These are phyloP conservation scores for Geosmithia flava DNA, from an alignment of 2,329 filamentous ascomycete species.

Conservation along the genomic window DNA sequence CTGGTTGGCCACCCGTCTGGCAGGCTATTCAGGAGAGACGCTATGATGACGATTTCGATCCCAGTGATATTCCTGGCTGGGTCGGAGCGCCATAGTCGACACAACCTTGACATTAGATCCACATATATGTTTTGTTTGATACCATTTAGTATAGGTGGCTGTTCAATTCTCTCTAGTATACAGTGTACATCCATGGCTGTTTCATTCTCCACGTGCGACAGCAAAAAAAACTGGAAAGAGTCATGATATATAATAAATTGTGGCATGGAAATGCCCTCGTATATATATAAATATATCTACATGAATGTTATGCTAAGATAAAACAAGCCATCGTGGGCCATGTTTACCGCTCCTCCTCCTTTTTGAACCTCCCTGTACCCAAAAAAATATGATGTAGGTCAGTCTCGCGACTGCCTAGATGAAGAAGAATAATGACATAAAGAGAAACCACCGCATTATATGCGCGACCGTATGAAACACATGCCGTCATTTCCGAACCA, in stretches of 20 bases:
- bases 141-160: not conserved
- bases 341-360: not conserved
- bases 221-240: too few species aligned
- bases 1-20: conserved; percentile 68
- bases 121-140: conserved; percentile 5
- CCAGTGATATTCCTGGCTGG: conserved; percentile 66
- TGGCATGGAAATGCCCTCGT: not conserved
- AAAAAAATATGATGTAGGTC: not conserved
- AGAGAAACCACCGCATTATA: not conserved
- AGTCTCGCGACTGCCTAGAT: not conserved
- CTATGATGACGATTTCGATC: conserved; percentile 43
- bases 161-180: too few species aligned
- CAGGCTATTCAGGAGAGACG: conserved; percentile 51
- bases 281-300: not conserved
- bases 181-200: too few species aligned
- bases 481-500: not conserved
- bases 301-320: not conserved
- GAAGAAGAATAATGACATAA: not conserved
- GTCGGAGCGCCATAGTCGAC: conserved; percentile 32
- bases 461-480: not conserved
- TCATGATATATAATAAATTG: not conserved
- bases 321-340: not conserved
- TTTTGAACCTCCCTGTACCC: not conserved
- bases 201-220: too few species aligned
- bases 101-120: too few species aligned